These are phyloP conservation scores for Colletotrichum echinochloae DNA, from an alignment of 2,329 filamentous ascomycete genomes.

Conservation along the genomic window DNA sequence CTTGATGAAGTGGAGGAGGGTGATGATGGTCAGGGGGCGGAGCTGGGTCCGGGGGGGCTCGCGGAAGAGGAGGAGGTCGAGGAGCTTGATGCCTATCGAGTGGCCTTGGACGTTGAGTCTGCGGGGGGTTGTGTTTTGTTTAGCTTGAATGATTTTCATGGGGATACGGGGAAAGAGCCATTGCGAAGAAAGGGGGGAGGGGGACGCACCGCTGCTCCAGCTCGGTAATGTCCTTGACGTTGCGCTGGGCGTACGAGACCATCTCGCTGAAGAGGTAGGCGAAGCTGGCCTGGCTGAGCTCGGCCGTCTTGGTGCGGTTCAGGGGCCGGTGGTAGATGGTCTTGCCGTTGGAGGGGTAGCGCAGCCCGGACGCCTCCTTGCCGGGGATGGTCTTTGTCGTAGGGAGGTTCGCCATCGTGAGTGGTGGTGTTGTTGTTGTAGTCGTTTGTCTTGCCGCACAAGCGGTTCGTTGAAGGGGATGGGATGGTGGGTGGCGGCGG, in stretches of 20 bases:
- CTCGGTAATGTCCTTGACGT: constrained; percentile 93
- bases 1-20: constrained; percentile 95
- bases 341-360: constrained; percentile 92
- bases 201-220: constrained; percentile 82
- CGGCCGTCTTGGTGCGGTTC: constrained; percentile 87
- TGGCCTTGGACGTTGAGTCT: constrained; percentile 94
- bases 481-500: neutral
- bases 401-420: constrained; percentile 64
- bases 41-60: constrained; percentile 76
- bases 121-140: neutral
- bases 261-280: constrained; percentile 97
- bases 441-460: too few species aligned
- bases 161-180: constrained; percentile 13
- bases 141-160: constrained; percentile 6
- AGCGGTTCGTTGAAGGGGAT: too few species aligned
- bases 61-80: constrained; percentile 93
- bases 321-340: constrained; percentile 97
- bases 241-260: constrained; percentile 92
- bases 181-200: neutral
- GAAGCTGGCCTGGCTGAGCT: constrained; percentile 93
- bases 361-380: constrained; percentile 73
- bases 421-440: too few species aligned
- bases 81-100: constrained; percentile 90
- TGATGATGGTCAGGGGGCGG: constrained; percentile 87
- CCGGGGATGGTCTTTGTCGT: constrained; percentile 56